A percentile compares a stretch with the other conserved stretches of the same genome.
Evolutionary conservation across 768 basidiomycete genomes (phyloP).

Genomic region (Rhodotorula sphaerocarpa): DNA sequence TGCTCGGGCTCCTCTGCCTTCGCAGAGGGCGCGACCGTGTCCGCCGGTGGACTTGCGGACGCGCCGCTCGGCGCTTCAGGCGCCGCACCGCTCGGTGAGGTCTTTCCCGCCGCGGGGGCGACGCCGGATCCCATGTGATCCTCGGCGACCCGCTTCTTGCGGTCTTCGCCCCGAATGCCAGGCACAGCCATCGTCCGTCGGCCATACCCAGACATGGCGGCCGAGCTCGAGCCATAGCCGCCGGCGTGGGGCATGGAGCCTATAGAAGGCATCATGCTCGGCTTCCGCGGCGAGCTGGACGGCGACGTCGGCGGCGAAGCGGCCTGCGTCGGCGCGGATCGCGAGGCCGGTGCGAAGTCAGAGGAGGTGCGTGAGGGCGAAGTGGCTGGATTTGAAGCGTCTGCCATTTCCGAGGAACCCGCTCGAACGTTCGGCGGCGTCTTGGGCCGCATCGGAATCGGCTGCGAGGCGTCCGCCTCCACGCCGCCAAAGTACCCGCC

Average conservation of each 20-base stretch:
- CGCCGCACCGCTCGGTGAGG: no score
- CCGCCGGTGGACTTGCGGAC: no score
- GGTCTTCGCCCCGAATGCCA: conserved; percentile 12
- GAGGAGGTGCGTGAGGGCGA: background rate
- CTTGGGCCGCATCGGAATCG: background rate
- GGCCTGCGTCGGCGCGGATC: no score
- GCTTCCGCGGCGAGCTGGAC: background rate
- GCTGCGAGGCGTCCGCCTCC: background rate
- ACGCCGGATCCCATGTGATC: conserved; percentile 13
- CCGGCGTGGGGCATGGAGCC: no score
- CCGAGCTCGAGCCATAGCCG: background rate
- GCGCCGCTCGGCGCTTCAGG: no score
- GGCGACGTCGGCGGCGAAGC: background rate
- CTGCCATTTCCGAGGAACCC: background rate
- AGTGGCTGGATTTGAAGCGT: background rate
- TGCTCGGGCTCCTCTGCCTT: no score
- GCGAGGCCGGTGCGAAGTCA: background rate
- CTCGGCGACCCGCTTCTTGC: conserved; percentile 12
- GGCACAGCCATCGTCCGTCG: conserved; percentile 19
- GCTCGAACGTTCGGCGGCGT: background rate
- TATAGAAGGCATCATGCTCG: background rate
- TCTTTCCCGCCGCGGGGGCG: background rate
- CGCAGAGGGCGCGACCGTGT: no score
- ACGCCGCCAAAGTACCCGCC: background rate
- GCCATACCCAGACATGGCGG: background rate